Base-by-base conservation (phyloP, 345 rosid genomes). In the Psidium friedrichsthalianum region DNA sequence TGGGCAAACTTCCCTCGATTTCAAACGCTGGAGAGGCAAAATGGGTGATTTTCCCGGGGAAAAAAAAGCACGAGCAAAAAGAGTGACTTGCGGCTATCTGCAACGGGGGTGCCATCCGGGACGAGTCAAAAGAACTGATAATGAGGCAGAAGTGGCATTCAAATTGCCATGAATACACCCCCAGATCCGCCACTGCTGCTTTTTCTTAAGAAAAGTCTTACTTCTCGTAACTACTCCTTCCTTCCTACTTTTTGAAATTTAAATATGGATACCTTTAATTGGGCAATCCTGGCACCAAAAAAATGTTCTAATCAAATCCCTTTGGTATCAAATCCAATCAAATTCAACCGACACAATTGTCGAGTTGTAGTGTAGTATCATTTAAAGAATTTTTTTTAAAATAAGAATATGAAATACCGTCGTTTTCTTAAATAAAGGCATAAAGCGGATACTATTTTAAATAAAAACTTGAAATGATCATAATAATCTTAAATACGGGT, bases 311-410 rank as follows among this genome's bases (percentile, higher is more conserved):
- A 61, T 29, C 32, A 61, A 61, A 9, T 0, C 76, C 6, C 20
- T 15, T 61, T 1, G 4, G 0, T 1, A 7, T 15, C 36, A 29
- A 61, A 29, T 15, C 76, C 20, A 16, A 1, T 64, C 21, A 8
- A 64, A 64, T 64, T 29, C 22, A 64, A 11, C 20, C 2, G 1
- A 36, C 3, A 0, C 0, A 9, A 2, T 32, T 2, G 44, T 42
- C 6, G 44, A 42, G 44, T 16, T 1, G 0, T 32, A 64, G 8
- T 8, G 6, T 16, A 20, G 32, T 0, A 2, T 5, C 5, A 36
- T 36, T 36, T 4, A 4, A 69, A 18, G 52, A 51, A 51, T 1
- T 47, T 47, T 5, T 5, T 36, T 36, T 36, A 36, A 47, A 47
- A 8, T 47, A 47, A 47, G 11, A 47, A 2, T 8, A 1, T 47